phyloP scores from a whole-genome alignment of 1,284 basidiomycete genomes.

The Cryptococcus floricola region DNA sequence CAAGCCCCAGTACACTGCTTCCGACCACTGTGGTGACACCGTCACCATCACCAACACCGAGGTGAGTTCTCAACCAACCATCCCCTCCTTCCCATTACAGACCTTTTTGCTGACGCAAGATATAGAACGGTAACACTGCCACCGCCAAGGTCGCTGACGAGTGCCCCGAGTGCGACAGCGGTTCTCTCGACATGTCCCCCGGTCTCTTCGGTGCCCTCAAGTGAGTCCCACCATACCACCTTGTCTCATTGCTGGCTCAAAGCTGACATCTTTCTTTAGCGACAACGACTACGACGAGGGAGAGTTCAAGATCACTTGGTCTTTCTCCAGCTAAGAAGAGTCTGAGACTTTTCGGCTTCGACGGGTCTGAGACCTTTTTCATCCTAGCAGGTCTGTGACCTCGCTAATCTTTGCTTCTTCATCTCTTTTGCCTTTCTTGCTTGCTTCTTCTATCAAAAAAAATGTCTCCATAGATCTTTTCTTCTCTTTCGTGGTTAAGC shows the following conservation, averaged over 20 bases:
- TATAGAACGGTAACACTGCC: conserved; percentile 56
- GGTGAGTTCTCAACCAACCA: neutral
- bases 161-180: conserved; percentile 50
- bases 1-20: conserved; percentile 9
- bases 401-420: no score
- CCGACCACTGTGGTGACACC: conserved; percentile 56
- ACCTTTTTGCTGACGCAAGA: neutral
- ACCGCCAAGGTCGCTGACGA: conserved; percentile 59
- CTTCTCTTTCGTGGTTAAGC: no score
- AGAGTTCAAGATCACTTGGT: no score
- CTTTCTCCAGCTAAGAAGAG: no score
- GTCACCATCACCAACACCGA: conserved; percentile 62
- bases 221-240: no score
- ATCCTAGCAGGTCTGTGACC: no score
- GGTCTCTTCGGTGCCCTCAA: conserved; percentile 47
- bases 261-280: neutral
- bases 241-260: no score
- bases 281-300: conserved; percentile 3
- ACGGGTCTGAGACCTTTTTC: no score
- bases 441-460: no score
- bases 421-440: no score
- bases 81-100: neutral
- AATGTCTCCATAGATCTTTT: no score
- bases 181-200: conserved; percentile 52
- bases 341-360: no score